A percentile compares a stretch with the other conserved stretches of the same genome.
phyloP scores from a whole-genome alignment of 148 eudicot genomes.

The Chenopodium suecicum region DNA sequence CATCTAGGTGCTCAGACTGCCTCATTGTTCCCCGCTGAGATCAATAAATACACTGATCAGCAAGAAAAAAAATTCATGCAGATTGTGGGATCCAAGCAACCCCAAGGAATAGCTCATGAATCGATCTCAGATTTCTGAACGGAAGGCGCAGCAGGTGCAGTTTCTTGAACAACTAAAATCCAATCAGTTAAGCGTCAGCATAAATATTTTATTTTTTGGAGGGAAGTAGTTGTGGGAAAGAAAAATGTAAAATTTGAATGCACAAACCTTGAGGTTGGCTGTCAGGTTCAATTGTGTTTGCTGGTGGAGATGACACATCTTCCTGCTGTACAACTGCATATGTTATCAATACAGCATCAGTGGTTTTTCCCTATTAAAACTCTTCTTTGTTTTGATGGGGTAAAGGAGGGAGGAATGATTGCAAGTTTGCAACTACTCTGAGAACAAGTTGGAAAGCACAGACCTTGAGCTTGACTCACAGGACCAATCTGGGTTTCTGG shows the following conservation, averaged over 20 bases:
- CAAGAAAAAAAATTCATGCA: not conserved
- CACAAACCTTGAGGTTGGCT: slow-evolving; percentile 43
- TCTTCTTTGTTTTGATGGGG: slow-evolving; percentile 29
- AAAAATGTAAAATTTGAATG: not conserved
- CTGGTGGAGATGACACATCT: slow-evolving; percentile 26
- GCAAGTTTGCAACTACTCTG: no score
- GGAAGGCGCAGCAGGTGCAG: slow-evolving; percentile 29
- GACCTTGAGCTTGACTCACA: slow-evolving; percentile 22
- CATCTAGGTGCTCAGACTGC: not conserved
- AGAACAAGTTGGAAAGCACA: not conserved
- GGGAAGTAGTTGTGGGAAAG: not conserved
- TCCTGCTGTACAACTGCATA: slow-evolving; percentile 43
- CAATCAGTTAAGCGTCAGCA: slow-evolving; percentile 15
- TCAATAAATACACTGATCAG: not conserved
- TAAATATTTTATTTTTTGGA: not conserved
- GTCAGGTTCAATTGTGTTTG: slow-evolving; percentile 27
- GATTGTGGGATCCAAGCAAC: not conserved
- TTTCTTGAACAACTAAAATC: slow-evolving; percentile 41
- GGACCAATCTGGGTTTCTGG: slow-evolving; percentile 20
- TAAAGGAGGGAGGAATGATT: no score
- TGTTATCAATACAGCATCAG: slow-evolving; percentile 31
- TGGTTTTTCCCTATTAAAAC: slow-evolving; percentile 17
- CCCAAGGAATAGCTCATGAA: slow-evolving; percentile 24
- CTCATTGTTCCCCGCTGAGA: not conserved
- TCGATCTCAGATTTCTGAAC: slow-evolving; percentile 33